Base-by-base conservation (phyloP, 2,329 filamentous ascomycete species). In the Colletotrichum australisinense region DNA sequence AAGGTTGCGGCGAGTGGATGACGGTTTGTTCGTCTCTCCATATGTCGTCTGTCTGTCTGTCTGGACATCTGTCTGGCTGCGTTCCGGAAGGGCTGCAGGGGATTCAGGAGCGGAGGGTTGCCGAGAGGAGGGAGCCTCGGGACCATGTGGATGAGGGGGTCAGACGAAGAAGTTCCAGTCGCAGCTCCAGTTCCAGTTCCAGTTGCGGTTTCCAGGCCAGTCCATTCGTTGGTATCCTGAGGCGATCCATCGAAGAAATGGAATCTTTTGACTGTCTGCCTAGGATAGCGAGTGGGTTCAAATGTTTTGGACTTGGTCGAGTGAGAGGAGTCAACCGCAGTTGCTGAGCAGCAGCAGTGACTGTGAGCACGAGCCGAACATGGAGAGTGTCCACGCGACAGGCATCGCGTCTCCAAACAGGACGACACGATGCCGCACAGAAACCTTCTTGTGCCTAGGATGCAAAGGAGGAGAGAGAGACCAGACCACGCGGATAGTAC, bases 131-230 rank as follows among this genome's bases (percentile, higher is more conserved):
- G 55, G 32, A 56, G 67, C 67, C 71, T 66, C 56, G 71, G 71
- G 67, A 71, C 71, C 67, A 52, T 60, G 49, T 73, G 56, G 67
- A 49, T 57, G 62, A 60, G 32, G 57, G 57, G 60, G 71, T 71
- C 71, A 66, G 67, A 70, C 71, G 67, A 65, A 65, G 70, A 71
- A 69, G 62, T 71, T 64, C 67, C 60, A 65, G 60, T 65, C 52
- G 52, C 52, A 30, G 52, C 53, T 42, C 53, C 22, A 38, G 62
- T 52, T 64, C 62, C 49, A 38, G 55, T 55, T 62, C 42, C 59
- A 65, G 59, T 14, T 72, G 28, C 69, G 63, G 65, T 22, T 73
- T 73, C 71, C 71, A 66, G 67, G 56, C 62, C 49, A 52, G 56
- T 62, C 71, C 46, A 62, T 62, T 56, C 24, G 26, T 24, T 42